phyloP scores from a whole-genome alignment of 345 rosid genomes.

The Passiflora organensis region DNA sequence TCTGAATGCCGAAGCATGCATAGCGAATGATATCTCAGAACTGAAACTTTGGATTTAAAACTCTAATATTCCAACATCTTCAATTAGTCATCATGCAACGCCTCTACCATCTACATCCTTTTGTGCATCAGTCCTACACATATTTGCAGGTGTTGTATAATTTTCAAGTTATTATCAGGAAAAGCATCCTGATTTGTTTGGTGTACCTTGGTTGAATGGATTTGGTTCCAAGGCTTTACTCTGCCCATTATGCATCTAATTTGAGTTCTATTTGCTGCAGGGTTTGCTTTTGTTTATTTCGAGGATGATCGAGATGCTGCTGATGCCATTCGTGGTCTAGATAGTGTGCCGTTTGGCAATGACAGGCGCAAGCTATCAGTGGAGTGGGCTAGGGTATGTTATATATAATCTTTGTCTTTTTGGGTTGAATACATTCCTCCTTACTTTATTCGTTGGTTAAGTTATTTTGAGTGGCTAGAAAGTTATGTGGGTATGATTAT shows the following conservation, averaged over 20 bases:
- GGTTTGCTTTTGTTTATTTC: conserved; percentile 85
- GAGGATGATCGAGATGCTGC: conserved; percentile 87
- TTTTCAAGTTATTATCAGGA: conserved; percentile 35
- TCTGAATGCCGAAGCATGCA: conserved; percentile 71
- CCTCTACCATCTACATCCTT: conserved; percentile 66
- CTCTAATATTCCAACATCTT: conserved; percentile 52
- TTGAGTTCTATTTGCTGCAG: conserved; percentile 33
- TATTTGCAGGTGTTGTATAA: conserved; percentile 72
- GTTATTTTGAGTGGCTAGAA: not conserved
- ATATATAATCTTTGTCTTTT: conserved; percentile 3
- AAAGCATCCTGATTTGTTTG: conserved; percentile 35
- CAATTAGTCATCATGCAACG: conserved; percentile 73
- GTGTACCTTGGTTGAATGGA: conserved; percentile 24
- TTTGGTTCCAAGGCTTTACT: conserved; percentile 8
- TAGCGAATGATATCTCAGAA: conserved; percentile 60
- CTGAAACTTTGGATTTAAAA: conserved; percentile 49
- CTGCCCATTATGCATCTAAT: conserved; percentile 14
- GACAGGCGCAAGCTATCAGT: conserved; percentile 63
- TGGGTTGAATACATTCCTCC: not conserved
- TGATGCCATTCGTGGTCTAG: conserved; percentile 69
- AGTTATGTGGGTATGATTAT: not conserved
- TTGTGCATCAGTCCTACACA: conserved; percentile 68
- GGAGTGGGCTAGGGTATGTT: conserved; percentile 79
- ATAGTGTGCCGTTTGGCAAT: conserved; percentile 66
- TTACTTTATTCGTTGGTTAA: too few species aligned